A percentile compares a stretch with the other conserved stretches of the same genome.
Conservation (phyloP, 2,329 filamentous ascomycete genomes). For the Alternaria sp. region DNA sequence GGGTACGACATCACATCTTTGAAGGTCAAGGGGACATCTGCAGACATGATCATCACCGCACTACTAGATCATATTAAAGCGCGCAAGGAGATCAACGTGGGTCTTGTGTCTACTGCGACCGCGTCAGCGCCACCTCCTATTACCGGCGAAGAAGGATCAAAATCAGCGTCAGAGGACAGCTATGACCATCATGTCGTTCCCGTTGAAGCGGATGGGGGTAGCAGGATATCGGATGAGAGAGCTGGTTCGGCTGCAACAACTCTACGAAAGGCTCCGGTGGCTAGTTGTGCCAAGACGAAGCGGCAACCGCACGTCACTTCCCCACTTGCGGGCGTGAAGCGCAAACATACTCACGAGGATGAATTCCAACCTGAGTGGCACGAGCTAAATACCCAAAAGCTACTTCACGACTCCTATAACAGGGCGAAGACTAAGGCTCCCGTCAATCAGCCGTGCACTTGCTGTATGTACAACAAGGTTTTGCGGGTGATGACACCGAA, state of each 20-base stretch:
- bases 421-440: background rate
- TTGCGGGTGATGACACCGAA: background rate
- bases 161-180: background rate
- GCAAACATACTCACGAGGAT: conserved; percentile 11
- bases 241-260: background rate
- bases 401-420: conserved; percentile 7
- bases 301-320: background rate
- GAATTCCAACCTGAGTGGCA: conserved; percentile 3
- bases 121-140: background rate
- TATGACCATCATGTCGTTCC: background rate
- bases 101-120: background rate
- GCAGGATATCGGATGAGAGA: background rate
- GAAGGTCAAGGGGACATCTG: background rate
- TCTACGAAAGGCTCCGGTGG: background rate
- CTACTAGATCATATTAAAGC: conserved; percentile 9
- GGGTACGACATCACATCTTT: conserved; percentile 20
- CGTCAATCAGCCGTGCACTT: background rate
- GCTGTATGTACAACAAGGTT: background rate
- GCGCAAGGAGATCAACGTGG: background rate
- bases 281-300: background rate
- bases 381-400: background rate
- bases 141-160: background rate
- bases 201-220: background rate
- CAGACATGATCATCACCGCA: conserved; percentile 12
- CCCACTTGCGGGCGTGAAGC: background rate